Evolutionary conservation across 768 basidiomycete species (phyloP).

Genomic region (Coprinellus micaceus): DNA sequence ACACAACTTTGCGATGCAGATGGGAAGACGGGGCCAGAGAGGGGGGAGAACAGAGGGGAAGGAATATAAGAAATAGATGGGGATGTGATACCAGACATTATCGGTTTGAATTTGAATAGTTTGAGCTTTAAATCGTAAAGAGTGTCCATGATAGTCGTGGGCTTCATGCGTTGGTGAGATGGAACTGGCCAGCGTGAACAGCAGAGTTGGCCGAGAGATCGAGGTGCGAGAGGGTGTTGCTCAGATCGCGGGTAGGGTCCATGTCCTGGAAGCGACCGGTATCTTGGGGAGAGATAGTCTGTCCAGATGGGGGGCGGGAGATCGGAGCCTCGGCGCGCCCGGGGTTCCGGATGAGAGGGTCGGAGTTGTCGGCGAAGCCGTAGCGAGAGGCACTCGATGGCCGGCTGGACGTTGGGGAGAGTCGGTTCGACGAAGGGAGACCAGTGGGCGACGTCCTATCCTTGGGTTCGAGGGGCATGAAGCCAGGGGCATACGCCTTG

Average conservation of each 20-base stretch:
- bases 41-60: not conserved
- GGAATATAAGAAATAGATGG: not conserved
- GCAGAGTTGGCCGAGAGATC: constrained; percentile 47
- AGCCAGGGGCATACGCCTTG: constrained; percentile 50
- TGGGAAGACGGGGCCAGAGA: not conserved
- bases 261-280: constrained; percentile 34
- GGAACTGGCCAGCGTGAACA: constrained; percentile 5
- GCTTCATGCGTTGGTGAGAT: constrained; percentile 1
- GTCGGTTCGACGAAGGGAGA: constrained; percentile 24
- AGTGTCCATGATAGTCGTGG: not conserved
- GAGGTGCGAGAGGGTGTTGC: constrained; percentile 73
- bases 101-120: not conserved
- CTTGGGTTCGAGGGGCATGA: constrained; percentile 38
- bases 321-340: constrained; percentile 46
- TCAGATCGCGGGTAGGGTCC: constrained; percentile 64
- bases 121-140: not conserved
- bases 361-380: constrained; percentile 43
- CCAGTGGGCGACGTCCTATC: constrained; percentile 15
- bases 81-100: not conserved
- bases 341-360: constrained; percentile 35
- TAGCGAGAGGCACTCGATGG: constrained; percentile 45
- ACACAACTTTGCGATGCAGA: not conserved
- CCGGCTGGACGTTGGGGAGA: constrained; percentile 43
- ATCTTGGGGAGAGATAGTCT: constrained; percentile 21
- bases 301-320: constrained; percentile 53